Conservation (phyloP, 768 basidiomycete genomes). For the Zangia roseola region DNA sequence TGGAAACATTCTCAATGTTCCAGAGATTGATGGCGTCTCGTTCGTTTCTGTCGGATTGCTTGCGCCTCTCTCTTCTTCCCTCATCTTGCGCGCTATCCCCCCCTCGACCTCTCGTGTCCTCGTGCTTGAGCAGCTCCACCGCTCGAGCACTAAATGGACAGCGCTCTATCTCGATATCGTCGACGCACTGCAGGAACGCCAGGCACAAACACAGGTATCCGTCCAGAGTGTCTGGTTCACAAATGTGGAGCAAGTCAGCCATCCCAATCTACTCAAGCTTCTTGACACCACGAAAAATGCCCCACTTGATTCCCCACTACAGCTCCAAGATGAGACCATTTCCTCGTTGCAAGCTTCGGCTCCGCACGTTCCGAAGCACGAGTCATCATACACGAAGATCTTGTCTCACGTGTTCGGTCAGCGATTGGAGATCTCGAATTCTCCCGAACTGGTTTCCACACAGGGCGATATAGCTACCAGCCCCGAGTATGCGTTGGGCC, state of each 20-base stretch:
- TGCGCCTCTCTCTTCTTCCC: slow-evolving; percentile 61
- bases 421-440: slow-evolving; percentile 82
- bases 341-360: slow-evolving; percentile 22
- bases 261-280: slow-evolving; percentile 50
- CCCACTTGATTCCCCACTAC: slow-evolving; percentile 43
- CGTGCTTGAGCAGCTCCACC: slow-evolving; percentile 77
- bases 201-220: slow-evolving; percentile 45
- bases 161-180: slow-evolving; percentile 84
- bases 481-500: slow-evolving; percentile 95
- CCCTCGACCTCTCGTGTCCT: slow-evolving; percentile 62
- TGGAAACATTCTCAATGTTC: slow-evolving; percentile 46
- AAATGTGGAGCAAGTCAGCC: slow-evolving; percentile 37
- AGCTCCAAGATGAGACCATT: slow-evolving; percentile 42
- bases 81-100: slow-evolving; percentile 60
- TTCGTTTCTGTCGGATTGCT: slow-evolving; percentile 67
- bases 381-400: slow-evolving; percentile 88
- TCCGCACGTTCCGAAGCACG: slow-evolving; percentile 84
- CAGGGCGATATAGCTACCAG: slow-evolving; percentile 78
- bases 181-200: slow-evolving; percentile 63
- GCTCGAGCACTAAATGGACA: slow-evolving; percentile 82
- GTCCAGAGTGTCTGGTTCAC: slow-evolving; percentile 69
- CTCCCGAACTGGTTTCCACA: slow-evolving; percentile 65
- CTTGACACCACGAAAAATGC: slow-evolving; percentile 41
- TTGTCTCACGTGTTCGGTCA: slow-evolving; percentile 77
- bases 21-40: slow-evolving; percentile 54